Percentiles rank a stretch among this genome's conserved stretches.
These are phyloP conservation scores for Colletotrichum scovillei DNA, from an alignment of 2,329 filamentous ascomycete species.

Conservation along the genomic window DNA sequence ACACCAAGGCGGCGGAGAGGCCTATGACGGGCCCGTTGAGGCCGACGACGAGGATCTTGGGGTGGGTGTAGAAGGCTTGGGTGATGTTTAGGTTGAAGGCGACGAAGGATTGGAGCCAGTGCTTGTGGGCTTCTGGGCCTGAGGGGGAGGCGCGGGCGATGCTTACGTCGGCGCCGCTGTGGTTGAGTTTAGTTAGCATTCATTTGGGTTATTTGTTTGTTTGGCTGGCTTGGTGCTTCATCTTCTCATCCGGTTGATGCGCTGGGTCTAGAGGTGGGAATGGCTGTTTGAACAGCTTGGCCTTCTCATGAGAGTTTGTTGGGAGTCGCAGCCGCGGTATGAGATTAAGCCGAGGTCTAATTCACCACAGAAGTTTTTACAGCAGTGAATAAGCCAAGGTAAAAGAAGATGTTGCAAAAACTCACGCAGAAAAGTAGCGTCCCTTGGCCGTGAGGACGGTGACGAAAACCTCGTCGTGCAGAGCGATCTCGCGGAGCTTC, in stretches of 20 bases:
- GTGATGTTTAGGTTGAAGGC: conserved; percentile 91
- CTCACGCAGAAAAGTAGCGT: conserved; percentile 88
- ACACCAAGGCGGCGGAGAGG: conserved; percentile 84
- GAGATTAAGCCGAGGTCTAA: background rate
- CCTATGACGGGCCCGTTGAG: conserved; percentile 94
- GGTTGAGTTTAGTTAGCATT: too few relatives aligned
- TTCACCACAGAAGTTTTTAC: background rate
- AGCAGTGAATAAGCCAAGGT: too few relatives aligned
- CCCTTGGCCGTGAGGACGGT: conserved; percentile 88
- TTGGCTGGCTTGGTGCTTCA: too few relatives aligned
- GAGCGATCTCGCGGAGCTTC: conserved; percentile 81
- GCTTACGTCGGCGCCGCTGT: conserved; percentile 83
- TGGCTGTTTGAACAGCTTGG: background rate
- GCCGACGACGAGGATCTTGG: conserved; percentile 90
- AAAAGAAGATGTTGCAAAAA: too few relatives aligned
- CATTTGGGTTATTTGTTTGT: too few relatives aligned
- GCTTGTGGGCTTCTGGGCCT: conserved; percentile 52
- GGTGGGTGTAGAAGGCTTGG: conserved; percentile 90
- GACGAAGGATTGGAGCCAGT: conserved; percentile 79
- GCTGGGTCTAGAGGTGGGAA: too few relatives aligned
- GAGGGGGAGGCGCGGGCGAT: conserved; percentile 58
- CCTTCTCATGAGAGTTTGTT: background rate
- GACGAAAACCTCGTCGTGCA: conserved; percentile 82
- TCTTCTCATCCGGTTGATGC: too few relatives aligned
- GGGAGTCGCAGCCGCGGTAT: background rate